Conservation (phyloP, 768 basidiomycete species). For the Guyanaporus albipodus region DNA sequence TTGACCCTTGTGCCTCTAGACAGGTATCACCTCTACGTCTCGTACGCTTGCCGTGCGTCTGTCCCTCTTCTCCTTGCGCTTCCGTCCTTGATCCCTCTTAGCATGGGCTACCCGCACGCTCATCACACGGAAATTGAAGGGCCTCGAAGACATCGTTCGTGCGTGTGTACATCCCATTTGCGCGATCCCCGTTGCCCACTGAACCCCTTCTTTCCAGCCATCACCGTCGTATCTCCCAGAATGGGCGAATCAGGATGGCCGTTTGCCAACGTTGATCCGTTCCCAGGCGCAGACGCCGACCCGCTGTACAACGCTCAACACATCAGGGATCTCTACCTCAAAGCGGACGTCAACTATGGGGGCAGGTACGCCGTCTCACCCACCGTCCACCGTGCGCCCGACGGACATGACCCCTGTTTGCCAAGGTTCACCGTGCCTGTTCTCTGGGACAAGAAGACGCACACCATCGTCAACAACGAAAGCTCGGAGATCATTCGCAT, state of each 20-base stretch:
- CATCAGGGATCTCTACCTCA: slow-evolving; percentile 83
- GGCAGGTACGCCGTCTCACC: slow-evolving; percentile 62
- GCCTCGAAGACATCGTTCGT: slow-evolving; percentile 82
- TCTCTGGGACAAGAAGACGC: slow-evolving; percentile 87
- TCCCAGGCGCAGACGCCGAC: slow-evolving; percentile 73
- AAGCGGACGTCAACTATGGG: slow-evolving; percentile 62
- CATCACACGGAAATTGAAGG: slow-evolving; percentile 88
- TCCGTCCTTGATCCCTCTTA: slow-evolving; percentile 20
- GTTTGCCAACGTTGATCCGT: slow-evolving; percentile 65
- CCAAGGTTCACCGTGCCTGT: slow-evolving; percentile 80
- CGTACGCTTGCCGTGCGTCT: slow-evolving; percentile 74
- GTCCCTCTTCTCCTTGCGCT: too few relatives aligned
- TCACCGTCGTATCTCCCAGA: slow-evolving; percentile 79
- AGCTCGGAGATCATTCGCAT: slow-evolving; percentile 93
- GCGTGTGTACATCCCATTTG: slow-evolving; percentile 35
- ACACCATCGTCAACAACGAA: slow-evolving; percentile 94
- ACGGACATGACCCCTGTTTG: background rate
- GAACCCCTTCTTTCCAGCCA: slow-evolving; percentile 40
- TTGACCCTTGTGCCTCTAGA: slow-evolving; percentile 38
- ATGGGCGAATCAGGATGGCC: slow-evolving; percentile 88
- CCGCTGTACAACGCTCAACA: slow-evolving; percentile 65
- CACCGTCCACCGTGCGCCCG: background rate
- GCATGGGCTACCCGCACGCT: slow-evolving; percentile 94
- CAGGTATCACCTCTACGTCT: slow-evolving; percentile 90
- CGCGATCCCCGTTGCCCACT: background rate